Evolutionary conservation across 805 yeast genomes (phyloP).

Genomic region (Metschnikowia colocasiae): DNA sequence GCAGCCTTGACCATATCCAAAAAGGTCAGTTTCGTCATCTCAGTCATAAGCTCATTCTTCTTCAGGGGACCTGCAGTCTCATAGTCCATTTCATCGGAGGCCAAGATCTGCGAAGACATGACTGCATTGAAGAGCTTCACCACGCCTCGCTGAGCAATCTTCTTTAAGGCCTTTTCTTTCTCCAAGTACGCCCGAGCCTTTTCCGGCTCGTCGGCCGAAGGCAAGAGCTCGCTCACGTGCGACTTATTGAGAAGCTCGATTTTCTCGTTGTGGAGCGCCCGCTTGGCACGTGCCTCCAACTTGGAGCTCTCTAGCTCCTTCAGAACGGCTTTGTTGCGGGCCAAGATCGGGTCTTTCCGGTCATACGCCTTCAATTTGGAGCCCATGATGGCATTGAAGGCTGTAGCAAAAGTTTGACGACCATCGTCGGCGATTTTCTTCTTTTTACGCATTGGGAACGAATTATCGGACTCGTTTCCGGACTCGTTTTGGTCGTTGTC

Average conservation of each 20-base stretch:
- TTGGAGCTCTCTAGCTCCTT: conserved; percentile 77
- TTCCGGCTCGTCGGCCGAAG: conserved; percentile 52
- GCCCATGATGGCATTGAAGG: conserved; percentile 77
- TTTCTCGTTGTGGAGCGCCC: conserved; percentile 67
- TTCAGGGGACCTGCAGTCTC: conserved; percentile 45
- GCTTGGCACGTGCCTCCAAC: conserved; percentile 78
- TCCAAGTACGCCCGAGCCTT: conserved; percentile 59
- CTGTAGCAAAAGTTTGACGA: conserved; percentile 72
- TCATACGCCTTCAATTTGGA: conserved; percentile 87
- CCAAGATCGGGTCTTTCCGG: conserved; percentile 85
- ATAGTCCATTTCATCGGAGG: conserved; percentile 47
- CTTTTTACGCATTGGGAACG: conserved; percentile 50
- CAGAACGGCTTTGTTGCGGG: conserved; percentile 67
- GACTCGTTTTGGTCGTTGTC: conserved; percentile 21
- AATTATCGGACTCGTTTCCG: conserved; percentile 20
- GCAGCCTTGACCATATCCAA: conserved; percentile 83
- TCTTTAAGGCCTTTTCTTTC: conserved; percentile 64
- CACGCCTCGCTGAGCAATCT: conserved; percentile 85
- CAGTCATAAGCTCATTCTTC: conserved; percentile 62
- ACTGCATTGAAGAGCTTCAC: conserved; percentile 82
- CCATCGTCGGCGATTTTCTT: conserved; percentile 62
- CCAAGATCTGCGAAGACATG: conserved; percentile 67
- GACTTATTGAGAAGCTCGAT: conserved; percentile 61
- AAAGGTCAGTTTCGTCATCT: conserved; percentile 84
- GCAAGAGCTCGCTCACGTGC: conserved; percentile 65